phyloP scores from a whole-genome alignment of 495 filamentous ascomycete genomes.

The Aspergillus incahuasiensis region DNA sequence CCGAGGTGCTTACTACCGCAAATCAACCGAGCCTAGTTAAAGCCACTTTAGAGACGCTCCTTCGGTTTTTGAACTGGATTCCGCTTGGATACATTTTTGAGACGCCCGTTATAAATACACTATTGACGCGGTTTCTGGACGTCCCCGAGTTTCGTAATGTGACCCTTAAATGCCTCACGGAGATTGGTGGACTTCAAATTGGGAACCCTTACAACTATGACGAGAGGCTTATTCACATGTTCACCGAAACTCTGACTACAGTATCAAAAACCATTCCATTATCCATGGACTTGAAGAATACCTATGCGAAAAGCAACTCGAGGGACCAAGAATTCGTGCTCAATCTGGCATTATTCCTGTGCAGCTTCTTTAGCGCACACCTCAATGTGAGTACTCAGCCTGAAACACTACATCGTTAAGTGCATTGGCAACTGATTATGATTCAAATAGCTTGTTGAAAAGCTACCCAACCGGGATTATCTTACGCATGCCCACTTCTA shows the following conservation, averaged over 20 bases:
- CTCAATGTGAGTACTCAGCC: conserved; percentile 61
- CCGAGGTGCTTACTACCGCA: conserved; percentile 83
- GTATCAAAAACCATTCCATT: conserved; percentile 89
- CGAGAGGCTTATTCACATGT: conserved; percentile 93
- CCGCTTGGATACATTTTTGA: conserved; percentile 98
- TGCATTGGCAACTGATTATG: conserved; percentile 2
- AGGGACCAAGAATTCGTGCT: conserved; percentile 97
- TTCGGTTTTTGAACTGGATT: conserved; percentile 98
- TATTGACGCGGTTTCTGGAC: conserved; percentile 84
- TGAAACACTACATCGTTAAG: not conserved
- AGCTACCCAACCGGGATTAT: conserved; percentile 88
- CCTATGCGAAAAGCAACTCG: conserved; percentile 84
- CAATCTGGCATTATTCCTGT: conserved; percentile 91
- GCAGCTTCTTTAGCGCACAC: conserved; percentile 91
- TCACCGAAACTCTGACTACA: conserved; percentile 85
- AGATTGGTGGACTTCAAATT: conserved; percentile 87
- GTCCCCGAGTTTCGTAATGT: conserved; percentile 92
- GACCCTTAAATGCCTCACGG: conserved; percentile 92
- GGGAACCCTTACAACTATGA: conserved; percentile 78
- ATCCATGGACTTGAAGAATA: conserved; percentile 79
- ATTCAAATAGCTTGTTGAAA: conserved; percentile 76
- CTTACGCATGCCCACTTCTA: conserved; percentile 96
- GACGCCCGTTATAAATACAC: conserved; percentile 90
- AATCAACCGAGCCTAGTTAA: conserved; percentile 85
- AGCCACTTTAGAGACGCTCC: conserved; percentile 87